Evolutionary conservation across 441 rosid genomes (phyloP), one percentile per base, ranked within the genome.

Genomic region (Brassica hybrid): DNA sequence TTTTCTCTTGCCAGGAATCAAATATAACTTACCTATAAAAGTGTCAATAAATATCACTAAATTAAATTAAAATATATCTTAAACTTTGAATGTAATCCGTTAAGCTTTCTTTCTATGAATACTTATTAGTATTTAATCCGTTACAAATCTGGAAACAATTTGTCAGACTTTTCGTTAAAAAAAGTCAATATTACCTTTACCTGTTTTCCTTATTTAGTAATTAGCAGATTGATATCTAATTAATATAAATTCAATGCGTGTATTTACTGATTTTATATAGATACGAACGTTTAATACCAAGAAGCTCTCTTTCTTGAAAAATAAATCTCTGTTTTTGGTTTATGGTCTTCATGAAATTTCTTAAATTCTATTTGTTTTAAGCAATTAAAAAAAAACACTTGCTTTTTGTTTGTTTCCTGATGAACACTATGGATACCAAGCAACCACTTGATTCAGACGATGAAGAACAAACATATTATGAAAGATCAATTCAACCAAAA

Each of bases 401-500:
- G 1, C 38, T 6, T 6, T 32, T 6, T 6, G 50, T n/a, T 60
- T 61, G 5, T 60, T 43, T 27, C 23, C 71, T 69, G 32, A 52
- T 21, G n/a, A 70, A 25, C 71, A 38, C 5, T 54, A 76, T 76
- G 75, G 66, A 36, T n/a, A 70, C 64, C 23, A 76, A 76, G 63
- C 52, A 63, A 13, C 23, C 34, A 38, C 27, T 60, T 11, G 75
- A 76, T 63, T 27, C 75, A 38, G 57, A 5, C 45, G 60, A 52
- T 70, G 23, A 41, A 70, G 80, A 76, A 59, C 65, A 54, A 12
- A 8, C 65, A 16, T 13, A 56, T 76, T 54, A 43, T 56, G 60
- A 63, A 36, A 69, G 70, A 63, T 38, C 80, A 63, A 12, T 64
- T 54, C 75, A 69, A 36, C 10, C 65, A 61, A 13, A 32, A 34